phyloP scores from a whole-genome alignment of 2,329 filamentous ascomycete species.

The Sclerotinia borealis region DNA sequence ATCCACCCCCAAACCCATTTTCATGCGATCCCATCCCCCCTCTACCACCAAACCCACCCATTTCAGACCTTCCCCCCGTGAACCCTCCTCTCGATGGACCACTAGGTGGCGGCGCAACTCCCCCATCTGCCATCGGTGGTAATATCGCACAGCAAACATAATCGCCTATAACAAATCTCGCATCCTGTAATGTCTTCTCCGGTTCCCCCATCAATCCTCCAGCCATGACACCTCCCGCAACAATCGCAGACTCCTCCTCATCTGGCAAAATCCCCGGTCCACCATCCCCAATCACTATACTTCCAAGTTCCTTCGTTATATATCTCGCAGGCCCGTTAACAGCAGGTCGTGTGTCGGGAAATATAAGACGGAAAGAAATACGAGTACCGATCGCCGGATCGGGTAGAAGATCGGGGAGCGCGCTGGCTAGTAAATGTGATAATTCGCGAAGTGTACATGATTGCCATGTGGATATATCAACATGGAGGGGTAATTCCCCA shows the following conservation, averaged over 20 bases:
- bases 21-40: constrained; percentile 35
- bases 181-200: constrained; percentile 68
- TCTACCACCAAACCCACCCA: constrained; percentile 35
- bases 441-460: constrained; percentile 77
- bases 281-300: constrained; percentile 65
- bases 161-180: constrained; percentile 81
- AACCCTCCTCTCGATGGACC: constrained; percentile 34
- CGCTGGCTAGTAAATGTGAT: constrained; percentile 65
- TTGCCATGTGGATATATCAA: constrained; percentile 83
- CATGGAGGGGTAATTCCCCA: constrained; percentile 54
- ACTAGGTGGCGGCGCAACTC: constrained; percentile 58
- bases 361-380: constrained; percentile 81
- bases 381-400: constrained; percentile 72
- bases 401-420: constrained; percentile 64
- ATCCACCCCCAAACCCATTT: constrained; percentile 32
- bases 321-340: constrained; percentile 50
- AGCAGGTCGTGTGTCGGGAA: constrained; percentile 52
- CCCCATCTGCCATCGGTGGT: constrained; percentile 67
- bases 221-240: constrained; percentile 29
- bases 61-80: constrained; percentile 33
- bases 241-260: constrained; percentile 34
- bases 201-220: constrained; percentile 50
- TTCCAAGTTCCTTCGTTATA: constrained; percentile 75
- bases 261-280: constrained; percentile 38
- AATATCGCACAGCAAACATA: constrained; percentile 79